Evolutionary conservation across 176 grass and related monocot species (phyloP), one percentile per base, ranked within the genome.

Genomic region (Chrysopogon serrulatus): DNA sequence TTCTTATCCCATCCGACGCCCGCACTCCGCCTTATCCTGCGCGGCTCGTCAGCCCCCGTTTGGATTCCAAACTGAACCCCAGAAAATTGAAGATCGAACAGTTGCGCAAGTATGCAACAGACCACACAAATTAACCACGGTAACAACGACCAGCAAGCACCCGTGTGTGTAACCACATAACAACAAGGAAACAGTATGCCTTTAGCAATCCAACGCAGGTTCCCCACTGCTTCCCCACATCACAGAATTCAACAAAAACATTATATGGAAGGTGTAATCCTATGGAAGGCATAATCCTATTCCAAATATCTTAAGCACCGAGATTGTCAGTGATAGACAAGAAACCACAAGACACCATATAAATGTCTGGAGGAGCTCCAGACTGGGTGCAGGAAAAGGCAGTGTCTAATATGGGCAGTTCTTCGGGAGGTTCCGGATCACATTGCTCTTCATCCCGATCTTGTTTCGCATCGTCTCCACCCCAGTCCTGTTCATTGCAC

Each of bases 391-490:
- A 14, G 18, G 23, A 51, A 24, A 66, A 1, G 56, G 19, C 9
- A 13, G 15, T 5, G 23, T 51, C 77, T 98, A 99, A 80, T 99
- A 91, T 2, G 93, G 87, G 57, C 87, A 84, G 82, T 99, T 99
- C 79, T 90, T 99, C 4, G 96, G 96, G n/a, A 99, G 96, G 57
- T 99, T 96, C 21, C 93, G 75, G 73, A 96, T 96, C 64, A 99
- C 87, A 62, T 99, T 99, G 68, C 88, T 96, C 87, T 91, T 99
- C 89, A 94, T 99, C 9, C 91, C 91, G 2, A 96, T 96, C 85
- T 94, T 99, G 26, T 78, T 86, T 14, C 96, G 81, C 96, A 96
- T 99, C 0, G 36, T 76, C 51, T 99, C 91, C 4, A 99, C 89
- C 13, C 96, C 93, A 2, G 61, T 69, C 74, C 2, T 92, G 81